Evolutionary conservation across 805 yeast species (phyloP), one percentile per base, ranked within the genome.

Genomic region (Isabelozyma rhagii): DNA sequence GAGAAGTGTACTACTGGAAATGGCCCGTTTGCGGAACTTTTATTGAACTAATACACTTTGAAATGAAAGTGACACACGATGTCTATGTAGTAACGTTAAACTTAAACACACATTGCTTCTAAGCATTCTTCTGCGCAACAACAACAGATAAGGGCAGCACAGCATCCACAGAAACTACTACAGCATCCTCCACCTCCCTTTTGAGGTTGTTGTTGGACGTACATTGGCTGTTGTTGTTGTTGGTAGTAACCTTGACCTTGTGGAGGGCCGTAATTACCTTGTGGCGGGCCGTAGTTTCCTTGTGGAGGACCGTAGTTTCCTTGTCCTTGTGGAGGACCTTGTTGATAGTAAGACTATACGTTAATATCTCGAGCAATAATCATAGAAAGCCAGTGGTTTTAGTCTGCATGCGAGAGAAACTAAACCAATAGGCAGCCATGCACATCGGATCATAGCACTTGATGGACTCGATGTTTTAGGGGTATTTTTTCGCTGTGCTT

Each of bases 121-220:
- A 56, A 51, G 46, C 55, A 50, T 27, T 56, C 66, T 55, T 58
- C 64, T 34, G 60, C 63, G 54, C 62, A 63, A 51, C 63, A 62
- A 55, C 76, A 72, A 52, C 77, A 72, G 54, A 71, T 56, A 49
- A 71, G 51, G n/a, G 77, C 77, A 28, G 70, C 71, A 59, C 71
- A 66, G 45, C 75, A 68, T 17, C 69, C 72, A 43, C 67, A 63
- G 46, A 50, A 52, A 3, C 67, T 60, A 51, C 63, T 60, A 59
- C 74, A 72, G 51, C 75, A 70, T 14, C 69, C 67, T 41, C 61
- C 66, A 47, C 60, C 58, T 43, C 63, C 62, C 17, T 55, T 51
- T 45, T 56, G 55, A 21, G 60, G 62, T 39, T 61, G 64, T 55
- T 73, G 78, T 57, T 72, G 77, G 13, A 69, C 75, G 45, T 73